Base-by-base conservation (phyloP, 1,284 basidiomycete species). In the Trametes pubescens region DNA sequence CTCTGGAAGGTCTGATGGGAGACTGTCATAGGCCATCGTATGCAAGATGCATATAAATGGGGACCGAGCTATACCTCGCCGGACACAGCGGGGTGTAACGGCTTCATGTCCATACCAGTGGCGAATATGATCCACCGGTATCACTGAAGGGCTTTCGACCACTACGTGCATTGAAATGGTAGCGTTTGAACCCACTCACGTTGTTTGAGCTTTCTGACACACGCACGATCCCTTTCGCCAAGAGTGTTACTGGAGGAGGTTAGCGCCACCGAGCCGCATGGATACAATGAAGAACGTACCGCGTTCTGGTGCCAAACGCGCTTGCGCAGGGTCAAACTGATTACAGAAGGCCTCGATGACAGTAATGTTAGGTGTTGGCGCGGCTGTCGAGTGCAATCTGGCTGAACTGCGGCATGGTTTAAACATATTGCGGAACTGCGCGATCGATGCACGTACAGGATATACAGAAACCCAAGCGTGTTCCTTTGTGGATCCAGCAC, bases 391-490 rank as follows among this genome's bases (percentile, higher is more conserved):
- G 44, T 79, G 78, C 26, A 87, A 70, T 72, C 85, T 81, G 21
- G 88, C 86, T 21, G 83, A 86, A 69, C 86, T 90, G 69, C 9
- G 58, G 62, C 59, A 55, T 37, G 18, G 32, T 58, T 37, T 16
- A 59, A 24, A 29, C 26, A 65, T 11, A 43, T 22, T 35, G 18
- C 34, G 48, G 57, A 59, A 52, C 60, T 52, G 18, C 32, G 37
- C 54, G 55, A 43, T 44, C 35, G 37, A 34, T 57, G 37, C 24
- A 81, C 89, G 77, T 70, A 92, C 91, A 93, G 73, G 46, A 93
- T 88, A 69, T 87, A 89, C 37, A 93, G 75, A 47, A 84, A 82
- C 0, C 87, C 90, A 6, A 92, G 73, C 0, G 90, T 89, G 73
- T 91, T 84, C 43, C 72, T 72, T 37, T 78, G 75, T 24, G 84